Base-by-base conservation (phyloP, 2,329 filamentous ascomycete species). In the Diaporthe eres region DNA sequence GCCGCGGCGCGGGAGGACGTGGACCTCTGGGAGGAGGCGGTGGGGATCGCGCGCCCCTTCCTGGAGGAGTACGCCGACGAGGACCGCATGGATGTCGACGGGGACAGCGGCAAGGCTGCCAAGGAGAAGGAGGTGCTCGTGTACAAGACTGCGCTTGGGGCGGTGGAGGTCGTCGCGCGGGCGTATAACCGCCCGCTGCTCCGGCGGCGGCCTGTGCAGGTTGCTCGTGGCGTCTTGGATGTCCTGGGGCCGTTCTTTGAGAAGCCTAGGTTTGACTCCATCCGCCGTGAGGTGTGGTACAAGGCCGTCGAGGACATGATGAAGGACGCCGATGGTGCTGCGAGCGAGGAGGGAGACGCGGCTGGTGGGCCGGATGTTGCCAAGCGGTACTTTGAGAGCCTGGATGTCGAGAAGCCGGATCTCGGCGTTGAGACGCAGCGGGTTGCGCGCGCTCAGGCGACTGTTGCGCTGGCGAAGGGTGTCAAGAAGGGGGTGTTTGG, bases 1-100 rank as follows among this genome's bases (percentile, higher is more conserved):
- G 90, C 92, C n/a, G 89, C 90, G 51, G 90, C 90, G 19, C 89
- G 94, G 63, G 88, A 89, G 34, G 93, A 96, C 80, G 81, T 95
- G 22, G 91, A 95, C 79, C 87, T 98, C 84, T 91, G 94, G 79
- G 85, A 89, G 6, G 91, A 94, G 37, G 92, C 94, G 6, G 86
- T 90, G 5, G 87, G 87, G 8, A 90, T 98, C 71, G 90, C 94
- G 17, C 86, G 85, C 39, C 89, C 91, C 0, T 85, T 92, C 61
- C 83, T 97, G 47, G 90, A 92, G 58, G 89, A 92, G 39, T 79
- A 90, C 6, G 84, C 82, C 10, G 88, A 89, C 44, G 90, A 90
- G 61, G 91, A 93, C 77, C 88, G 88, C 74, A 95, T 95, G 93
- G 93, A 95, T 25, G 85, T 94, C 31, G 92, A 94, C 3, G 42